phyloP scores from a whole-genome alignment of 1,139 yeast genomes.

The Protomyces pachydermus region DNA sequence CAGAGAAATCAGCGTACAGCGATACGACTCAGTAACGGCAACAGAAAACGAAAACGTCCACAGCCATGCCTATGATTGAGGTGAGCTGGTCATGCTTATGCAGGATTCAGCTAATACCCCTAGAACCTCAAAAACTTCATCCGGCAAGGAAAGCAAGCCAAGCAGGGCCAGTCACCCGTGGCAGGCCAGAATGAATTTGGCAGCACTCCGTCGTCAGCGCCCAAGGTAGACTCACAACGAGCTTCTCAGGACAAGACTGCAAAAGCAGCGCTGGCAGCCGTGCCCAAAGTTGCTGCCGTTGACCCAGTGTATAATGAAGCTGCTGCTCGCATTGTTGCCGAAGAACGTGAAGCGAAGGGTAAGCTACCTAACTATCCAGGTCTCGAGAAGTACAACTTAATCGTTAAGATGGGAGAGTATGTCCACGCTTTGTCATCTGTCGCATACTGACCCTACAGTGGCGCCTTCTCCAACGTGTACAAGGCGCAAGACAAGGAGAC shows the following conservation, averaged over 20 bases:
- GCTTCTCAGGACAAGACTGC: slow-evolving; percentile 13
- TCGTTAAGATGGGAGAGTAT: slow-evolving; percentile 46
- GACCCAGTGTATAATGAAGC: slow-evolving; percentile 40
- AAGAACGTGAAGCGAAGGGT: slow-evolving; percentile 48
- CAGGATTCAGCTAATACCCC: not conserved
- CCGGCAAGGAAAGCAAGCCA: slow-evolving; percentile 77
- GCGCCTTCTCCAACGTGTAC: slow-evolving; percentile 86
- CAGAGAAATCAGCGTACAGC: no score
- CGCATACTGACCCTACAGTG: slow-evolving; percentile 45
- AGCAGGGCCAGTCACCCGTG: slow-evolving; percentile 26
- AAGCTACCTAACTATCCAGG: slow-evolving; percentile 49
- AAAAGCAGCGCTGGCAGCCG: slow-evolving; percentile 7
- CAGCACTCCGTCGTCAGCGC: slow-evolving; percentile 1
- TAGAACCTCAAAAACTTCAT: slow-evolving; percentile 70
- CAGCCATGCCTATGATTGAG: slow-evolving; percentile 23
- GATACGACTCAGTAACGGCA: no score
- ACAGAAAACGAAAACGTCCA: not conserved
- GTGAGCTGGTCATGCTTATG: not conserved
- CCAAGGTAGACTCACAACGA: not conserved
- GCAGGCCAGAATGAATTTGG: slow-evolving; percentile 10
- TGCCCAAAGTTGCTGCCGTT: slow-evolving; percentile 1
- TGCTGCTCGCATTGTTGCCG: slow-evolving; percentile 57
- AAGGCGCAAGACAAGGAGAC: slow-evolving; percentile 55
- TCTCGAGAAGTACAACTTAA: slow-evolving; percentile 44
- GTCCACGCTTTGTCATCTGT: not conserved